These are phyloP conservation scores for Globisporangium nodosum DNA, from an alignment of 352 stramenopile genomes.

Conservation along the genomic window DNA sequence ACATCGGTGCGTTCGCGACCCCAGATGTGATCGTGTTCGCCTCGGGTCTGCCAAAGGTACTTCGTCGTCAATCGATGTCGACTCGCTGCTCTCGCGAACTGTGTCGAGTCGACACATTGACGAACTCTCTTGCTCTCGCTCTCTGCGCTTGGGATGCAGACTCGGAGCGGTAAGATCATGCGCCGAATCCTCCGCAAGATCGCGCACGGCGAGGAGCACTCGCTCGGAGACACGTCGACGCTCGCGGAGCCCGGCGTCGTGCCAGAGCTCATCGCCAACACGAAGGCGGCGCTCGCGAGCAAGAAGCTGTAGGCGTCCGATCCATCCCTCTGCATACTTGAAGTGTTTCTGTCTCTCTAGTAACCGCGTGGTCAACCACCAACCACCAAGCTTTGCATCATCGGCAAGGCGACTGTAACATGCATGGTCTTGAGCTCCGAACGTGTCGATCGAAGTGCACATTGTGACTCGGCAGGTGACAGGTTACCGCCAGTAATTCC, in stretches of 20 bases:
- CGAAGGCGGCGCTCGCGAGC: constrained; percentile 57
- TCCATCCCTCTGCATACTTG: neutral
- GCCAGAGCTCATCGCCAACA: constrained; percentile 88
- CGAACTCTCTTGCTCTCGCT: neutral
- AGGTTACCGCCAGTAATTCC: too few species aligned
- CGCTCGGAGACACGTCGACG: constrained; percentile 95
- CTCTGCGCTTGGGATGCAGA: constrained; percentile 30
- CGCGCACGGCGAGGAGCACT: constrained; percentile 91
- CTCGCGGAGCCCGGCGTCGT: constrained; percentile 96
- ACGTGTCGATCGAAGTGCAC: too few species aligned
- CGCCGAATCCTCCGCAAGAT: constrained; percentile 98
- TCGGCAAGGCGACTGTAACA: neutral
- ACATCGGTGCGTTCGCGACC: constrained; percentile 95
- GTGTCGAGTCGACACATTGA: neutral
- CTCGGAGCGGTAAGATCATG: constrained; percentile 98
- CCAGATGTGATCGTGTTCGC: constrained; percentile 95
- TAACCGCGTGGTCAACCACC: neutral
- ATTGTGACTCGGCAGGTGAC: too few species aligned
- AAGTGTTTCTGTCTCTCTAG: neutral
- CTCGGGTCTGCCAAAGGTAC: constrained; percentile 86
- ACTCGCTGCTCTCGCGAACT: neutral
- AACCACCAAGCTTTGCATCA: too few species aligned
- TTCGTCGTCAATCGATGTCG: neutral
- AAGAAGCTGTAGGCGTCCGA: constrained; percentile 20
- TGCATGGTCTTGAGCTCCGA: neutral